phyloP scores from a whole-genome alignment of 164 flowering plant species.

The Berberis vulgaris region DNA sequence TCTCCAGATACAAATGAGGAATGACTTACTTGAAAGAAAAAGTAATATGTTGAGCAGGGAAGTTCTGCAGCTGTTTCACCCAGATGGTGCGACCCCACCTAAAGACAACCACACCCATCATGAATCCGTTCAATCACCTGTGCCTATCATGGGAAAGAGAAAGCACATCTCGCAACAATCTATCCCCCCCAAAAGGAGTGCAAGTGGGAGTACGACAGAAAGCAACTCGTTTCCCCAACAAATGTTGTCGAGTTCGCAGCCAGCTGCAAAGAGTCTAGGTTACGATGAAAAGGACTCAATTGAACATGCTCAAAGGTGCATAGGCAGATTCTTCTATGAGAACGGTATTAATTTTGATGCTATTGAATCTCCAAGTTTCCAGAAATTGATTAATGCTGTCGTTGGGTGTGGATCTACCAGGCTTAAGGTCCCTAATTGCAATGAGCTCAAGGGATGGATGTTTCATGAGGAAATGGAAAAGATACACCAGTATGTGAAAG shows the following conservation, averaged over 20 bases:
- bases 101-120: constrained; percentile 9
- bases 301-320: constrained; percentile 19
- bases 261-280: constrained; percentile 2
- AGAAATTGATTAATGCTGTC: constrained; percentile 28
- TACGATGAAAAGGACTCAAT: constrained; percentile 9
- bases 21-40: constrained; percentile 17
- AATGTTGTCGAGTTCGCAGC: constrained; percentile 1
- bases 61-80: constrained; percentile 11
- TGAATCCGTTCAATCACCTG: constrained; percentile 7
- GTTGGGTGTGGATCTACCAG: constrained; percentile 9
- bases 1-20: constrained; percentile 25
- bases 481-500: constrained; percentile 27
- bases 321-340: constrained; percentile 50
- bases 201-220: constrained; percentile 1
- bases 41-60: constrained; percentile 13
- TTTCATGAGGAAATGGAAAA: constrained; percentile 33
- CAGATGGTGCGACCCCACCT: constrained; percentile 9
- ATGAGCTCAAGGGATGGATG: constrained; percentile 46
- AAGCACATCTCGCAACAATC: constrained; percentile 6
- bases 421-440: constrained; percentile 25
- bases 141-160: constrained; percentile 5
- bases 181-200: not conserved
- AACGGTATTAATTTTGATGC: constrained; percentile 35
- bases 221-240: not conserved
- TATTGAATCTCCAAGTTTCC: constrained; percentile 32